Conservation (phyloP, 2,329 filamentous ascomycete species). For the Apiospora sp. region DNA sequence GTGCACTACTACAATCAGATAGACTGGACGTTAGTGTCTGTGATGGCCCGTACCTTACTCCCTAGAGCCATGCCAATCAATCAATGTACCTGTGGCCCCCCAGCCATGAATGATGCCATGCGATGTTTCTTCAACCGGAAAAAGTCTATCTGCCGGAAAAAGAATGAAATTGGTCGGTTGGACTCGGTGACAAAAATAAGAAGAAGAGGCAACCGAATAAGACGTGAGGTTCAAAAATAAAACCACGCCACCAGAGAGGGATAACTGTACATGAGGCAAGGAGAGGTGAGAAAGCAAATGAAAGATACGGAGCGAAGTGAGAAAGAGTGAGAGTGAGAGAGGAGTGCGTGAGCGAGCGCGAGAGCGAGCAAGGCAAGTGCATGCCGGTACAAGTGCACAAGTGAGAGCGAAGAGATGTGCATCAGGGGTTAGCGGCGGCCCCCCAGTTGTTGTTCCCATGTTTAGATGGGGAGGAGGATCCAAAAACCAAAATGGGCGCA, state of each 20-base stretch:
- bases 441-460: constrained; percentile 21
- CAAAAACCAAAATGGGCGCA: constrained; percentile 21
- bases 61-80: neutral
- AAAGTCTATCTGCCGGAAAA: neutral
- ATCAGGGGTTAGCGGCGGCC: constrained; percentile 14
- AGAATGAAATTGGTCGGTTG: neutral
- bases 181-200: neutral
- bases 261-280: neutral
- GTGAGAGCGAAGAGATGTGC: neutral
- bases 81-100: neutral
- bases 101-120: constrained; percentile 18
- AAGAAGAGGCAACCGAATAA: neutral
- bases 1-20: neutral
- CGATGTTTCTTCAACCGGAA: constrained; percentile 14
- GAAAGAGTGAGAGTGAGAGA: neutral
- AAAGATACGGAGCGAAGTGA: neutral
- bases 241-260: neutral
- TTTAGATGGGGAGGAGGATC: constrained; percentile 21
- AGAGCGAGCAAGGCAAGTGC: neutral
- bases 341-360: neutral
- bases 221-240: constrained; percentile 4
- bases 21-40: constrained; percentile 17
- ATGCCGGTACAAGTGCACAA: neutral
- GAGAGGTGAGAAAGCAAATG: constrained; percentile 17
- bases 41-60: neutral